Evolutionary conservation across 176 grass and related monocot species (phyloP), one percentile per base, ranked within the genome.

Genomic region (maize (Zea mays)): DNA sequence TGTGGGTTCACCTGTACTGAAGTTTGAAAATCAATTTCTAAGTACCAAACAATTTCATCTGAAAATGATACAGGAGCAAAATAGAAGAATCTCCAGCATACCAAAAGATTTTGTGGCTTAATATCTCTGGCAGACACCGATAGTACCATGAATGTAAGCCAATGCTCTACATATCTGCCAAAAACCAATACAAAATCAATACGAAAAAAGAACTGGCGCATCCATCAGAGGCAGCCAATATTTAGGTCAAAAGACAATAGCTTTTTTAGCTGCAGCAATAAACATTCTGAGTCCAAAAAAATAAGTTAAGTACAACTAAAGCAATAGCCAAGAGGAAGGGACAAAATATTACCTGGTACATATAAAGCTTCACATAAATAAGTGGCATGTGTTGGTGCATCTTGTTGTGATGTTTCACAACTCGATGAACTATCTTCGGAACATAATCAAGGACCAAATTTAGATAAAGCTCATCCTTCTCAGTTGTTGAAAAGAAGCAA

Each of bases 401-500:
- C 80, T 93, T 93, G 82, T 88, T 93, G 82, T 93, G 90, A 82
- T 88, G 85, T 67, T 90, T 93, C 20, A 93, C 67, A 51, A 93
- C 88, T 80, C 88, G 85, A 74, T 93, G 91, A 83, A 88, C 79
- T 7, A 88, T 93, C 75, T 93, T 88, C 16, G 91, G 91, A 38
- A 93, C 91, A 78, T 93, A 93, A 82, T 93, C 91, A 39, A 93
- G 88, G 59, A 93, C 91, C 63, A 93, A 87, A 71, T 93, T 93
- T 8, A 93, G 82, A 82, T 90, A 93, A 17, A 93, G 71, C 39
- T 93, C 88, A 78, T 90, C 88, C 79, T 93, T 93, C 67, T 90
- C 88, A 17, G 91, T 93, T 59, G 88, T 90, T 40, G 91, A 93
- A 72, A 93, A 93, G 69, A 93, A 93, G 46, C 91, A 93, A 70